A percentile compares a stretch with the other conserved stretches of the same genome.
Evolutionary conservation across 257 asterid species (phyloP).

Genomic region (Gynochthodes officinalis): DNA sequence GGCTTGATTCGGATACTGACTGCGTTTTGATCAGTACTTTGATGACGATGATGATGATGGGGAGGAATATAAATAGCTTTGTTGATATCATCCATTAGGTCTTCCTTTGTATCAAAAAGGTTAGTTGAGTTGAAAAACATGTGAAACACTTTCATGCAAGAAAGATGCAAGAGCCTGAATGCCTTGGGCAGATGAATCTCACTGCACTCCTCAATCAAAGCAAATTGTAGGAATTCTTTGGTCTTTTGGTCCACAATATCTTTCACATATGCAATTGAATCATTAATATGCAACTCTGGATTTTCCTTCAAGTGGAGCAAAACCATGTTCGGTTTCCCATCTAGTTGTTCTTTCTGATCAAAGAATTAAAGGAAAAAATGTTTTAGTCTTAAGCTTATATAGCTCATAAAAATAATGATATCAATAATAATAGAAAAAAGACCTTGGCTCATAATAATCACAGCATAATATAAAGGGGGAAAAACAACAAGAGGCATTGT

Average conservation of each 20-base stretch:
- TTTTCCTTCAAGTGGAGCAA: slow-evolving; percentile 39
- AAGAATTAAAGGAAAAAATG: neutral
- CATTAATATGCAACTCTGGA: slow-evolving; percentile 29
- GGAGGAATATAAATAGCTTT: slow-evolving; percentile 51
- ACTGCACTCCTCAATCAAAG: slow-evolving; percentile 19
- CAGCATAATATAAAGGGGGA: too few species aligned
- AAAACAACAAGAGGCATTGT: neutral
- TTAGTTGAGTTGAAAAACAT: slow-evolving; percentile 56
- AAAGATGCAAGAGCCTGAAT: slow-evolving; percentile 41
- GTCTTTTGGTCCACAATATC: slow-evolving; percentile 24
- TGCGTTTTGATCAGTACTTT: neutral
- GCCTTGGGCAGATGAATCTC: slow-evolving; percentile 29
- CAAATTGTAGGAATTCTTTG: slow-evolving; percentile 43
- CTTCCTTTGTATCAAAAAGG: slow-evolving; percentile 39
- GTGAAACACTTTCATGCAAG: slow-evolving; percentile 44
- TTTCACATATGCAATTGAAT: slow-evolving; percentile 34
- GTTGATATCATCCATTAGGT: slow-evolving; percentile 39
- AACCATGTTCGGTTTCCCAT: slow-evolving; percentile 54
- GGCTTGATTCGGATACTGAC: neutral
- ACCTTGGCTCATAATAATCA: too few species aligned
- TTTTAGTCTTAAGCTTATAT: too few species aligned
- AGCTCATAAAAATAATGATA: too few species aligned
- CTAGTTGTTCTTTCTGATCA: slow-evolving; percentile 47
- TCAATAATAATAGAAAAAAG: too few species aligned
- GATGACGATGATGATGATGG: too few species aligned